Evolutionary conservation across 192 early-diverging fungal genomes (phyloP).

Genomic region (Entomortierella chlamydospora): DNA sequence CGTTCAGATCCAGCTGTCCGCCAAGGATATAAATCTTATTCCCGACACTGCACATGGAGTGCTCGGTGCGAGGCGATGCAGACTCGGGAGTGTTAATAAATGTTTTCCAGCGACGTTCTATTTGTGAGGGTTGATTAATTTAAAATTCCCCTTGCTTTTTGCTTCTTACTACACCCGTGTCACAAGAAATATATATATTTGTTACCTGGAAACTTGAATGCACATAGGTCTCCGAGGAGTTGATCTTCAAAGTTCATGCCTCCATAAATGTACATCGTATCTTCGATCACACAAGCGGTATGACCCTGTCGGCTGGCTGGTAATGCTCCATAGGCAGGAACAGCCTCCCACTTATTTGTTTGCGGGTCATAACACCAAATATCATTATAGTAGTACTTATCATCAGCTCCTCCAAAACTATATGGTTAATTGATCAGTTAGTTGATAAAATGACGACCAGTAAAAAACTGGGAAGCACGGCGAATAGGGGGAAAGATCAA

Average conservation of each 20-base stretch:
- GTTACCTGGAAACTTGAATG: conserved; percentile 63
- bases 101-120: conserved; percentile 64
- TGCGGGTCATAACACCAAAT: conserved; percentile 65
- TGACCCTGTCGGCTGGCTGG: conserved; percentile 58
- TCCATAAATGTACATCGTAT: conserved; percentile 68
- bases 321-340: conserved; percentile 56
- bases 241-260: conserved; percentile 58
- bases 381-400: conserved; percentile 64
- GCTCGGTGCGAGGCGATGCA: conserved; percentile 55
- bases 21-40: conserved; percentile 66
- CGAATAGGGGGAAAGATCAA: neutral
- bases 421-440: too few relatives aligned
- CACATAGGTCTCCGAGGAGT: conserved; percentile 60
- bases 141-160: too few relatives aligned
- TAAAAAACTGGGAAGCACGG: too few relatives aligned
- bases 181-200: neutral
- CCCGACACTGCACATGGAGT: conserved; percentile 56
- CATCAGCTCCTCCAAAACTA: conserved; percentile 68
- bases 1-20: conserved; percentile 58
- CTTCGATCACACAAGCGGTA: conserved; percentile 52
- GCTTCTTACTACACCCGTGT: too few relatives aligned
- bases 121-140: neutral
- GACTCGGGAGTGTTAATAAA: conserved; percentile 62
- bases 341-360: conserved; percentile 54
- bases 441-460: too few relatives aligned